These are phyloP conservation scores for Ophiostoma quercus DNA, from an alignment of 2,329 filamentous ascomycete species.

Conservation along the genomic window DNA sequence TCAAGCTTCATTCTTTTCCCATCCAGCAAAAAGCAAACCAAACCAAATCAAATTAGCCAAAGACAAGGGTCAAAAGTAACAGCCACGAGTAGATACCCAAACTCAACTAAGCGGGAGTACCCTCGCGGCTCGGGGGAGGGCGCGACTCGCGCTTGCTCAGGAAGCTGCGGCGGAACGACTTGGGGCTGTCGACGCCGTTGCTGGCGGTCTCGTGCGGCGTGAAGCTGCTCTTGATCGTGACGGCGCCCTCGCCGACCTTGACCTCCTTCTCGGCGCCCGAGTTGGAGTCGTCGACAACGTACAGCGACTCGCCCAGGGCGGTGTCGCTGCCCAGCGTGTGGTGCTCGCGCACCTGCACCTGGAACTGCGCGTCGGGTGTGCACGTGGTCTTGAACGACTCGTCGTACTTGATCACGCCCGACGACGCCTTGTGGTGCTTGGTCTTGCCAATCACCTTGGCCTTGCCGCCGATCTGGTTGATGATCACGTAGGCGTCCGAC, in stretches of 20 bases:
- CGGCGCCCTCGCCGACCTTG: constrained; percentile 64
- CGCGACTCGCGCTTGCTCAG: constrained; percentile 43
- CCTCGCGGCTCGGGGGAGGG: constrained; percentile 41
- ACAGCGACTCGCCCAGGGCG: constrained; percentile 76
- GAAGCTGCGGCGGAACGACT: constrained; percentile 49
- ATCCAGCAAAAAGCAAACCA: background rate
- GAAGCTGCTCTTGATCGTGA: constrained; percentile 72
- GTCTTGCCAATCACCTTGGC: constrained; percentile 85
- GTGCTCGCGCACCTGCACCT: constrained; percentile 78
- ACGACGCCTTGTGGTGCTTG: constrained; percentile 73
- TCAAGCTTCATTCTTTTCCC: constrained; percentile 4
- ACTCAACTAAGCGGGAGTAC: constrained; percentile 33
- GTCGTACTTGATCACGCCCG: constrained; percentile 63
- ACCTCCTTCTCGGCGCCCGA: constrained; percentile 66
- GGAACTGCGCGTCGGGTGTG: constrained; percentile 78
- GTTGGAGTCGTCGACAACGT: constrained; percentile 81
- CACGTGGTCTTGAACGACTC: constrained; percentile 76
- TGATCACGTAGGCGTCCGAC: constrained; percentile 68
- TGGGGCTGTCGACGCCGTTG: constrained; percentile 40
- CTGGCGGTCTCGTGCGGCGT: constrained; percentile 38
- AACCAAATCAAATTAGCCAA: background rate
- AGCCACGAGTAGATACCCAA: background rate
- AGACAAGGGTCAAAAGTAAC: constrained; percentile 7
- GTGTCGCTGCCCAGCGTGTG: constrained; percentile 79
- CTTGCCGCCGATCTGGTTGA: constrained; percentile 63